These are phyloP conservation scores for Galerina marginata DNA, from an alignment of 768 basidiomycete genomes.

Conservation along the genomic window DNA sequence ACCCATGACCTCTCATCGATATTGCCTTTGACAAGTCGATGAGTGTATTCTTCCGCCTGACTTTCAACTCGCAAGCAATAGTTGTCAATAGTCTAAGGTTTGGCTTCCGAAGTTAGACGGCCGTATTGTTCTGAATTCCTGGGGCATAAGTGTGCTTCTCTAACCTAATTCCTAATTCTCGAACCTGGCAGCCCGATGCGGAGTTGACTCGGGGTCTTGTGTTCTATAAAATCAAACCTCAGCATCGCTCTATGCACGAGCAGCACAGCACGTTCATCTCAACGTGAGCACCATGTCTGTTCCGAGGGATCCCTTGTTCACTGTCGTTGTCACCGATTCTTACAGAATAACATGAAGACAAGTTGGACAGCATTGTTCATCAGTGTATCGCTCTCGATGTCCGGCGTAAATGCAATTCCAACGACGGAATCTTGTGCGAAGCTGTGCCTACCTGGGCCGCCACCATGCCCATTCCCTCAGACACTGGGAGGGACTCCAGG, in stretches of 20 bases:
- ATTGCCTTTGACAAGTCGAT: too few species aligned
- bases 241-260: neutral
- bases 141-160: neutral
- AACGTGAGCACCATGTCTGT: too few species aligned
- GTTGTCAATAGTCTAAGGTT: neutral
- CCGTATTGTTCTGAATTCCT: neutral
- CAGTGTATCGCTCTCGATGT: neutral
- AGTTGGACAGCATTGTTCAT: neutral
- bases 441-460: neutral
- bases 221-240: neutral
- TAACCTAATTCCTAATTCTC: neutral
- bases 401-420: neutral
- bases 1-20: too few species aligned
- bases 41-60: too few species aligned
- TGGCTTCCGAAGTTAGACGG: slow-evolving; percentile 3
- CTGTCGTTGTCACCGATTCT: too few species aligned
- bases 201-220: slow-evolving; percentile 1
- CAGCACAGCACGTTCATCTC: neutral
- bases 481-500: slow-evolving; percentile 8
- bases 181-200: neutral
- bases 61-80: too few species aligned
- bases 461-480: slow-evolving; percentile 1
- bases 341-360: too few species aligned
- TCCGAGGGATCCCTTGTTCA: too few species aligned
- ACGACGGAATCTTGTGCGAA: neutral